Evolutionary conservation across 2,329 filamentous ascomycete species (phyloP).

Genomic region (Aureobasidium namibiae): DNA sequence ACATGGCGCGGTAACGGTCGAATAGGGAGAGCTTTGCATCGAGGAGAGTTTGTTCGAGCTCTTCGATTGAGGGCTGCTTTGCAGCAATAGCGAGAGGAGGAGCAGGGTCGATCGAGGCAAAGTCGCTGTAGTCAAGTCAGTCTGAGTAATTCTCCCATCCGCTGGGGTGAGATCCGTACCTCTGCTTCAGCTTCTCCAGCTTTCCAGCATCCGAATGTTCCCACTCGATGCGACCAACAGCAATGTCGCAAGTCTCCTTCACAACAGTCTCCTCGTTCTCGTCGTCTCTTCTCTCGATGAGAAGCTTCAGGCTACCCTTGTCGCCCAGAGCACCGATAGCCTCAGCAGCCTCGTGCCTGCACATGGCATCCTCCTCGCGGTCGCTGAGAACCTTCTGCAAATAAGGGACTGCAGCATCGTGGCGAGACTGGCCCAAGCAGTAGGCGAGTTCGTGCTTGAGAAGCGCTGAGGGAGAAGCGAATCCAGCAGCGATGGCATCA

Average conservation of each 20-base stretch:
- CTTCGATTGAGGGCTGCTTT: slow-evolving; percentile 55
- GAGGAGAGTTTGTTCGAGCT: slow-evolving; percentile 69
- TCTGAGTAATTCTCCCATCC: neutral
- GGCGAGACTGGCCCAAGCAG: slow-evolving; percentile 85
- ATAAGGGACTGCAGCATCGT: slow-evolving; percentile 63
- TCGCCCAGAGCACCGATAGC: slow-evolving; percentile 83
- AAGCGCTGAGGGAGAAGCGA: slow-evolving; percentile 75
- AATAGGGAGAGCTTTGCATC: slow-evolving; percentile 76
- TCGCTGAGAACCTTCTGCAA: slow-evolving; percentile 69
- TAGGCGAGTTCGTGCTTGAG: slow-evolving; percentile 97
- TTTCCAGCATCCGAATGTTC: slow-evolving; percentile 67
- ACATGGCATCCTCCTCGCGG: slow-evolving; percentile 83
- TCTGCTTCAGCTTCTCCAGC: slow-evolving; percentile 69
- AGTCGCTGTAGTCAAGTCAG: slow-evolving; percentile 57
- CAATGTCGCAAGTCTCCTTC: slow-evolving; percentile 94
- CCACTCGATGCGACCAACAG: slow-evolving; percentile 90
- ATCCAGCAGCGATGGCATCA: slow-evolving; percentile 78
- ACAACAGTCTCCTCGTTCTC: slow-evolving; percentile 69
- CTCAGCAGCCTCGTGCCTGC: slow-evolving; percentile 91
- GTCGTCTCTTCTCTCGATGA: slow-evolving; percentile 67
- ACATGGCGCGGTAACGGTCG: slow-evolving; percentile 94
- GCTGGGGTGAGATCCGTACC: slow-evolving; percentile 43
- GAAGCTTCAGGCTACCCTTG: slow-evolving; percentile 60
- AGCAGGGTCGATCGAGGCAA: slow-evolving; percentile 90
- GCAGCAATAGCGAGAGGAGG: slow-evolving; percentile 71